These are phyloP conservation scores for Cyberlindnera euphorbiiphila DNA, from an alignment of 805 yeast genomes.

Conservation along the genomic window DNA sequence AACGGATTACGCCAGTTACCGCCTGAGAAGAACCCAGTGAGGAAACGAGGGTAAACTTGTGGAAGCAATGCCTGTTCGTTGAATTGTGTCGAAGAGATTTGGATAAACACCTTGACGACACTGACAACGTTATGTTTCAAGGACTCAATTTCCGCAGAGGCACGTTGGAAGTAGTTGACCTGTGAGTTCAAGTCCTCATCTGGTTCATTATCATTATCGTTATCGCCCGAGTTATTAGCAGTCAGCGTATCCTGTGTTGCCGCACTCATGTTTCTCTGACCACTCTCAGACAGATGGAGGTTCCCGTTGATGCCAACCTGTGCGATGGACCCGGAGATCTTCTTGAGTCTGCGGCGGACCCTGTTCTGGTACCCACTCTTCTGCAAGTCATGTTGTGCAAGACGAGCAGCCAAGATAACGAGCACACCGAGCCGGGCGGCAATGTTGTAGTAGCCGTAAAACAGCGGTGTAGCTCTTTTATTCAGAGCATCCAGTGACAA, in stretches of 20 bases:
- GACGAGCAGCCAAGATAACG: constrained; percentile 51
- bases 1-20: constrained; percentile 80
- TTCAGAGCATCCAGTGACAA: constrained; percentile 47
- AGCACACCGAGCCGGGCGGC: constrained; percentile 50
- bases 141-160: constrained; percentile 36
- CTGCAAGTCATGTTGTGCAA: constrained; percentile 48
- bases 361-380: constrained; percentile 43
- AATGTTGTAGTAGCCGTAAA: constrained; percentile 48
- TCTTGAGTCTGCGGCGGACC: constrained; percentile 47
- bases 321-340: constrained; percentile 51
- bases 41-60: constrained; percentile 65
- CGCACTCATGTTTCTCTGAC: constrained; percentile 13
- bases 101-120: constrained; percentile 29
- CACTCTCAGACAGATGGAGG: constrained; percentile 41
- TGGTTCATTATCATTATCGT: constrained; percentile 5
- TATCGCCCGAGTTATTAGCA: constrained; percentile 10
- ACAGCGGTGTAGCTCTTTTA: constrained; percentile 47
- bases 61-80: constrained; percentile 39
- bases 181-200: constrained; percentile 11
- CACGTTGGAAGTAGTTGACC: constrained; percentile 34
- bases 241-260: constrained; percentile 26
- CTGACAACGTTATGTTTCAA: constrained; percentile 32
- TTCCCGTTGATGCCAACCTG: constrained; percentile 64
- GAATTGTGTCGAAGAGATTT: constrained; percentile 29
- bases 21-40: constrained; percentile 63